Evolutionary conservation across 768 basidiomycete genomes (phyloP).

Genomic region (Leccinum subgranulosum): DNA sequence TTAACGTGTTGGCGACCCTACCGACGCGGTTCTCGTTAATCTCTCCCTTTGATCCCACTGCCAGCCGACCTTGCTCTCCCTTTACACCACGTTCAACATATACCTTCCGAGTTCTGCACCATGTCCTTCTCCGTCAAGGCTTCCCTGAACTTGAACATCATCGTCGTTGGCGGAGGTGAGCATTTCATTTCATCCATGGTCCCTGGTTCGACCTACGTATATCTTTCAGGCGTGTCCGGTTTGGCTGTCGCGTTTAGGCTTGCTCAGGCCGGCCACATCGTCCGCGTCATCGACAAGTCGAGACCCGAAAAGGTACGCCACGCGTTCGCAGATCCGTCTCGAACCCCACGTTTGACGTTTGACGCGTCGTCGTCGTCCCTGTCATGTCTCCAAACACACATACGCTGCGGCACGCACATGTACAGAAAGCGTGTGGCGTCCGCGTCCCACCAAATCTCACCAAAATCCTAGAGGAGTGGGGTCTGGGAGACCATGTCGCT

Average conservation of each 20-base stretch:
- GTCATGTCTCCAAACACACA: not conserved
- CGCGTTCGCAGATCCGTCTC: not conserved
- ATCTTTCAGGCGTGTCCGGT: conserved; percentile 40
- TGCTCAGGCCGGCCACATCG: conserved; percentile 49
- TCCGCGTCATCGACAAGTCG: conserved; percentile 51
- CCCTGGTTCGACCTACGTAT: not conserved
- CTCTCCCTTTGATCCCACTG: not conserved
- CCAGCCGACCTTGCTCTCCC: not conserved
- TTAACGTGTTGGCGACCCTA: not conserved
- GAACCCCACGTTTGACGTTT: not conserved
- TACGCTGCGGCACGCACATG: not conserved
- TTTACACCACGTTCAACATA: not conserved
- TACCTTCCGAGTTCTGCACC: not conserved
- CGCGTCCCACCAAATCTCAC: conserved; percentile 57
- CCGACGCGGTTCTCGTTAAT: not conserved
- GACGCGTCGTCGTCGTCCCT: not conserved
- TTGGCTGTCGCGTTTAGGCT: conserved; percentile 54
- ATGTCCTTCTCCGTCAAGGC: conserved; percentile 12
- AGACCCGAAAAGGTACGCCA: conserved; percentile 37
- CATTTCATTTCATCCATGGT: not conserved
- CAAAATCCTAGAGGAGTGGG: conserved; percentile 51
- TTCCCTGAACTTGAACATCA: conserved; percentile 9
- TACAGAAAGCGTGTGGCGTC: conserved; percentile 36
- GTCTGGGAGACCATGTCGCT: conserved; percentile 39
- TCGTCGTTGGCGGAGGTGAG: conserved; percentile 22